Base-by-base conservation (phyloP, 2,329 filamentous ascomycete species). In the Beauveria pseudobassiana region DNA sequence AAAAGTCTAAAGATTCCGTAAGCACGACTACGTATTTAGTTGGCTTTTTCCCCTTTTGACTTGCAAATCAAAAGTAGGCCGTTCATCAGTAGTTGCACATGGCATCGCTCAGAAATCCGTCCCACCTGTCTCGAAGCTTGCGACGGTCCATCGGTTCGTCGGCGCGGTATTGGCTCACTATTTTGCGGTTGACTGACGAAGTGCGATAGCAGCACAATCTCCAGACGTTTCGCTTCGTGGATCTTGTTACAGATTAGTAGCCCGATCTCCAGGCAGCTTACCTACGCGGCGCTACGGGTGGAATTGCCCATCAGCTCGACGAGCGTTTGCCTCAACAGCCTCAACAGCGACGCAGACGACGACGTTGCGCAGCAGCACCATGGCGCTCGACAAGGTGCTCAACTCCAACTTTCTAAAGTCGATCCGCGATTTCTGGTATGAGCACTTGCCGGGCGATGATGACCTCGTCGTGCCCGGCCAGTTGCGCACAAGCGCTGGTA, bases 341-440 rank as follows among this genome's bases (percentile, higher is more conserved):
- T 46, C 53, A 14, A 9, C 42, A 40, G 55, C 9, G 20, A 40
- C 38, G 16, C 43, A 26, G 16, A 38, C n/a, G 38, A 7, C 42
- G 5, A 9, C 26, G 18, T 30, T 16, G 38, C 38, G 7, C 42
- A 16, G 6, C 59, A 38, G 14, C 59, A 42, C 7, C 51, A 61
- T 61, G 59, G 51, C 59, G 24, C 59, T 61, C 20, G 22, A 42
- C 18, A 49, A 42, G 20, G 51, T 69, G 20, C 63, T 76, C n/a
- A 73, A 67, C 8, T 67, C 69, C 0, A 67, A 63, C 0, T 64
- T 73, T 16, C 67, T 77, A 5, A 62, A 69, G 30, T 67, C 67
- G 28, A 53, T 77, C 1, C 69, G 69, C 9, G 64, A 66, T n/a
- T 74, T 77, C 57, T 77, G 75, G 75, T 77, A 74, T 63, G 73